Percentiles rank a stretch among this genome's conserved stretches.
Evolutionary conservation across 2,329 filamentous ascomycete genomes (phyloP).

Genomic region (Diaporthe australafricana): DNA sequence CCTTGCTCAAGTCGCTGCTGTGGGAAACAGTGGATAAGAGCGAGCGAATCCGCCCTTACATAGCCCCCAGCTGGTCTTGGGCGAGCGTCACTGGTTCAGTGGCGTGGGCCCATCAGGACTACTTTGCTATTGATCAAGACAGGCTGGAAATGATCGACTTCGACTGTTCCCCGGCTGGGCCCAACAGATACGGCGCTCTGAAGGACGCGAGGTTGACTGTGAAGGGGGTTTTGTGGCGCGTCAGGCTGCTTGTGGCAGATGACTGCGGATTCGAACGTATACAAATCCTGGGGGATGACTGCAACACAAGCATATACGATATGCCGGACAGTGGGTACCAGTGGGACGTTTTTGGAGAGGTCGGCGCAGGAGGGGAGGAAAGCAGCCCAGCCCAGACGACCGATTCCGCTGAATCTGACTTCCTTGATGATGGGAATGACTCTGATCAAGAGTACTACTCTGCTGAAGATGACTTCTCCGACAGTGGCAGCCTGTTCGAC

Average conservation of each 20-base stretch:
- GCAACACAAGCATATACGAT: neutral
- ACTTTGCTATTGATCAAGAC: neutral
- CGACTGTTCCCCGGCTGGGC: neutral
- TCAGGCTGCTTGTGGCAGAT: neutral
- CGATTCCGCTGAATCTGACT: too few relatives aligned
- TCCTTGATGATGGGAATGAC: neutral
- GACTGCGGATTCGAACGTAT: neutral
- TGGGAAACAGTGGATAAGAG: neutral
- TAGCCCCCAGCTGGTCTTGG: constrained; percentile 15
- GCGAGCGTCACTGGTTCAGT: neutral
- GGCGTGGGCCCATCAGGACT: neutral
- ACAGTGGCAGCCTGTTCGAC: neutral
- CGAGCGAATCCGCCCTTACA: neutral
- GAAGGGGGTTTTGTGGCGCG: neutral
- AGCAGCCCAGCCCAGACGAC: neutral
- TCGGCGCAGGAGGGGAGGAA: neutral
- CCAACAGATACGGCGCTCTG: neutral
- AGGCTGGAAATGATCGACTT: neutral
- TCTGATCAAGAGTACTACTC: neutral
- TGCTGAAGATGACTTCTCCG: neutral
- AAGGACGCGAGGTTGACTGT: neutral
- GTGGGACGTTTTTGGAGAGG: neutral
- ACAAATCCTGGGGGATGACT: neutral
- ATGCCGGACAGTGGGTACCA: neutral
- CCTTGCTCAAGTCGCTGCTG: neutral